Conservation (phyloP, 31 red algal species). For the Endocladia muricata region DNA sequence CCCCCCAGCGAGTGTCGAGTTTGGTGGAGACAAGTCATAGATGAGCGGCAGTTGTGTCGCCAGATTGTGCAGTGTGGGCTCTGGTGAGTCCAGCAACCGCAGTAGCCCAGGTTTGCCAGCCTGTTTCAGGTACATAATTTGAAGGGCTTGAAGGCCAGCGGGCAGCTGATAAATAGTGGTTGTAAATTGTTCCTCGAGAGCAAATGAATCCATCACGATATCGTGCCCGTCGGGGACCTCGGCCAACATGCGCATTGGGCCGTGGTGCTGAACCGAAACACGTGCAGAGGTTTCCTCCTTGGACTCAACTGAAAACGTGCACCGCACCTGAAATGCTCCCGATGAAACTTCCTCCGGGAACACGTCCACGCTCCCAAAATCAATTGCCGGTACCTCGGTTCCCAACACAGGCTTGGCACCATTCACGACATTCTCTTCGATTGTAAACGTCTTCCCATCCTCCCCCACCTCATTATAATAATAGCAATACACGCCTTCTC, state of each 20-base stretch:
- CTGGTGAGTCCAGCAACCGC: conserved; percentile 11
- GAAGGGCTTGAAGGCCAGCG: conserved; percentile 13
- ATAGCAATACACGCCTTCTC: conserved; percentile 44
- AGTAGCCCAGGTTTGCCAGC: conserved; percentile 8
- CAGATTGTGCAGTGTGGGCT: conserved; percentile 28
- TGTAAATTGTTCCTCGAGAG: conserved; percentile 4
- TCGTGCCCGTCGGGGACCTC: conserved; percentile 14
- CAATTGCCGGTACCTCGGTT: conserved; percentile 12
- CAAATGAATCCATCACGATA: conserved; percentile 32
- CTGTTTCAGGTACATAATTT: conserved; percentile 15
- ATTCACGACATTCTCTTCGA: conserved; percentile 44
- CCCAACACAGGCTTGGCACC: conserved; percentile 43
- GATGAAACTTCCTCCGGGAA: conserved; percentile 16
- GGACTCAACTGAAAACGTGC: conserved; percentile 15
- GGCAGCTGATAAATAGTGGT: conserved; percentile 1
- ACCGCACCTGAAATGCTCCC: conserved; percentile 25
- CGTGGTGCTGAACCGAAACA: conserved; percentile 32
- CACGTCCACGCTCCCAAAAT: background rate
- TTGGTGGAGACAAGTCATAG: conserved; percentile 18
- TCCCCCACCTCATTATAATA: conserved; percentile 16
- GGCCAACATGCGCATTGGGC: conserved; percentile 24
- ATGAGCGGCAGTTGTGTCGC: conserved; percentile 43
- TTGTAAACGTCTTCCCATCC: background rate
- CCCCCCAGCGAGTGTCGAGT: conserved; percentile 47
- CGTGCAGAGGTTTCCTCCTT: background rate